Conservation (phyloP, 2,329 filamentous ascomycete genomes). For the Aureobasidium pullulans region DNA sequence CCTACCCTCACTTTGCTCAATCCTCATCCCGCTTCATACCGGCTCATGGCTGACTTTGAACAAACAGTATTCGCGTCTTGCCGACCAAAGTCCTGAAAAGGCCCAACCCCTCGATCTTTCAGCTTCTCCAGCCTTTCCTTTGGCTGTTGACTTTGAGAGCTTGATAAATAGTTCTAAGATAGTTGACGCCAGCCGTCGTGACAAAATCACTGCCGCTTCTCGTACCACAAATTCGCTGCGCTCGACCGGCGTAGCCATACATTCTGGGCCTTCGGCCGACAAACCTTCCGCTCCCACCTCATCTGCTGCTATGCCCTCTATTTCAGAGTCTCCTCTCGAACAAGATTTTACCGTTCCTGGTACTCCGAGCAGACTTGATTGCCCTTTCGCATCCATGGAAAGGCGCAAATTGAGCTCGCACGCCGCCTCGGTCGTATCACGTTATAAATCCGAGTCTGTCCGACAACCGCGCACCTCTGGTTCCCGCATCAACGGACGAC, state of each 20-base stretch:
- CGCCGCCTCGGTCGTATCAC: conserved; percentile 33
- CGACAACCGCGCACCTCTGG: conserved; percentile 9
- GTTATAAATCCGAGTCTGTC: conserved; percentile 25
- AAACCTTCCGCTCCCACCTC: conserved; percentile 22
- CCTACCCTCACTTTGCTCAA: neutral
- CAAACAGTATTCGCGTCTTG: conserved; percentile 12
- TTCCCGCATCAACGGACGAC: conserved; percentile 12
- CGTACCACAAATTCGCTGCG: conserved; percentile 25
- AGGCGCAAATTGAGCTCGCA: conserved; percentile 31
- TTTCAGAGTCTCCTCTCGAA: conserved; percentile 51
- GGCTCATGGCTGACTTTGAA: conserved; percentile 3
- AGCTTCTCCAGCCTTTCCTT: neutral
- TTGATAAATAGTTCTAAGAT: conserved; percentile 15
- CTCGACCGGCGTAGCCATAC: conserved; percentile 32
- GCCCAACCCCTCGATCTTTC: conserved; percentile 11
- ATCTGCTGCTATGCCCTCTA: conserved; percentile 28
- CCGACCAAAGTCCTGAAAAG: neutral
- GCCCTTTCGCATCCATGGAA: conserved; percentile 62
- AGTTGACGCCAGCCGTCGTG: conserved; percentile 24
- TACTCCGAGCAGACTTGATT: conserved; percentile 69
- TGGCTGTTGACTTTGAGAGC: conserved; percentile 12
- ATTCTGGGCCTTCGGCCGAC: conserved; percentile 33
- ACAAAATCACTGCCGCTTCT: conserved; percentile 24
- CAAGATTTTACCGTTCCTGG: conserved; percentile 86
- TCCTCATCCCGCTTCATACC: neutral